Base-by-base conservation (phyloP, 1,284 basidiomycete species). In the Filobasidium uniguttulatum region DNA sequence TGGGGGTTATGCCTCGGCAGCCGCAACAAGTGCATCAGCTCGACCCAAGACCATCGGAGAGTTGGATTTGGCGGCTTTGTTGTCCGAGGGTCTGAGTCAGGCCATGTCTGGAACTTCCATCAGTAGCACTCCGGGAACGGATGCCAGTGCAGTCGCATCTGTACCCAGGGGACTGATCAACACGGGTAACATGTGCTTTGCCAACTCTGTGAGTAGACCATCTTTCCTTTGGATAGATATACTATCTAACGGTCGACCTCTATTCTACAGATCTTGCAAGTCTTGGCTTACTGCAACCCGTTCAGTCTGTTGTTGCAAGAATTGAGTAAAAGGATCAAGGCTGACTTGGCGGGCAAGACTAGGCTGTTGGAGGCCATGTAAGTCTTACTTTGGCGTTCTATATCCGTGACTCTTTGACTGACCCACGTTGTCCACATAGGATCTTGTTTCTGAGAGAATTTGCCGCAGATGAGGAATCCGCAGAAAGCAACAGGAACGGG, bases 151-250 rank as follows among this genome's bases (percentile, higher is more conserved):
- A 33, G 45, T 53, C 2, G 46, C 55, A 53, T 75, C 78, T 20
- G 69, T 75, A 28, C 83, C 88, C 0, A 77, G 91, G 26, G 93
- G 93, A 4, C 72, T 98, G 37, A 77, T 97, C 61, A 98, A 97
- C 70, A 84, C 81, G 5, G 93, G 93, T 8, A 98, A 98, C 70
- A 84, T 96, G 79, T 98, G 93, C 69, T 98, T 96, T 65, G 90
- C 91, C 46, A 97, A 97, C 62, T 82, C 89, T 0, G 84, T 72
- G 45, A 57, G 71, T 63, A 30, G 29, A 19, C 34, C 12, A 17
- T 1, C 19, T 44, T 4, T 37, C 19, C 12, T 26, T 41, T 31
- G 10, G 23, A n/a, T 45, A 30, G 29, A 15, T 41, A 22, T 20
- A 7, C 35, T 51, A 9, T 44, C 31, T 44, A 12, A 40, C 22